Percentiles rank a stretch among this genome's conserved stretches.
These are phyloP conservation scores for Dioszegia crocea DNA, from an alignment of 768 basidiomycete genomes.

Conservation along the genomic window DNA sequence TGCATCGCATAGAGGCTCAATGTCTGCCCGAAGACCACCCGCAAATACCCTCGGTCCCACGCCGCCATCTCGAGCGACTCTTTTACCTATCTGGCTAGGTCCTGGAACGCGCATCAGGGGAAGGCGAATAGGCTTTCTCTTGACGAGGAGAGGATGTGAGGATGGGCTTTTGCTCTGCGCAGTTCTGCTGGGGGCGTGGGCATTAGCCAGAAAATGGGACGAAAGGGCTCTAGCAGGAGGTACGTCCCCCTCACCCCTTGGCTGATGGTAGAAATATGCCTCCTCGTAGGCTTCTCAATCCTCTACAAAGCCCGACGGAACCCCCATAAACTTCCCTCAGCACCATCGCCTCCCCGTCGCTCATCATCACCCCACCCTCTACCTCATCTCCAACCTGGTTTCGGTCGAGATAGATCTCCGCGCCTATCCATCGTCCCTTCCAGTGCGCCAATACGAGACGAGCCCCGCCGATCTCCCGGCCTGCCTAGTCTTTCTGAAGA, in stretches of 20 bases:
- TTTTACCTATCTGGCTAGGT: slow-evolving; percentile 6
- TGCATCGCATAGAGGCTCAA: not conserved
- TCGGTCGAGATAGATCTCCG: slow-evolving; percentile 4
- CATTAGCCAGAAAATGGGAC: slow-evolving; percentile 27
- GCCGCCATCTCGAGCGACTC: not conserved
- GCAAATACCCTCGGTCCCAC: not conserved
- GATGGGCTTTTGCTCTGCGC: slow-evolving; percentile 29
- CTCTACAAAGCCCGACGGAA: slow-evolving; percentile 18
- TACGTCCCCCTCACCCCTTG: slow-evolving; percentile 9
- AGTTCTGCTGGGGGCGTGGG: slow-evolving; percentile 24
- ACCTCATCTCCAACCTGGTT: slow-evolving; percentile 4
- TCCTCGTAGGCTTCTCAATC: slow-evolving; percentile 31
- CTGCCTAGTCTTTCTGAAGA: slow-evolving; percentile 8
- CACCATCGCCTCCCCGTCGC: not conserved
- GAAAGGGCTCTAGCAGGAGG: slow-evolving; percentile 40
- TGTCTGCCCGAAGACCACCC: not conserved
- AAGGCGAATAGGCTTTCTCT: not conserved
- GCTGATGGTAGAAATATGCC: slow-evolving; percentile 25
- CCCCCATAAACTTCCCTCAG: not conserved
- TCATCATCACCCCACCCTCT: slow-evolving; percentile 3
- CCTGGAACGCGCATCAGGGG: not conserved
- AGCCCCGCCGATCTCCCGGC: slow-evolving; percentile 12
- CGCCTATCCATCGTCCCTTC: not conserved
- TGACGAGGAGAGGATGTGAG: slow-evolving; percentile 39
- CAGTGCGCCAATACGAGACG: not conserved